Evolutionary conservation across 345 rosid species (phyloP).

Genomic region (Eucalyptus erythrocorys): DNA sequence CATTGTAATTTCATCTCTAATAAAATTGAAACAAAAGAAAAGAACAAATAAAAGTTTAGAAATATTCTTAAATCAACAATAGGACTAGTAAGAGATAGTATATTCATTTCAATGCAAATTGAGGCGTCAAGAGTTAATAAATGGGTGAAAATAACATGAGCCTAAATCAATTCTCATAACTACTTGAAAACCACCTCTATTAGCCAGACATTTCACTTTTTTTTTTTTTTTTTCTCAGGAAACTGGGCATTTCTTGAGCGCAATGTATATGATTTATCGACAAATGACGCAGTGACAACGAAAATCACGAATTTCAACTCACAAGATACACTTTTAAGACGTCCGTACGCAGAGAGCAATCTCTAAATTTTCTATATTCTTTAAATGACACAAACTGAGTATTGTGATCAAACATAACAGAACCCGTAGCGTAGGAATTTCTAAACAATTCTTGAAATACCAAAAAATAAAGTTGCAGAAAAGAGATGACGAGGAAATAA

Average conservation of each 20-base stretch:
- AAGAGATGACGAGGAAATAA: background rate
- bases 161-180: background rate
- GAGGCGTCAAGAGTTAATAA: too few species aligned
- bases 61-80: too few species aligned
- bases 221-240: background rate
- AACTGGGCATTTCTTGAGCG: background rate
- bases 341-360: background rate
- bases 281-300: background rate
- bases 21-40: too few species aligned
- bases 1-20: too few species aligned
- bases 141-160: accelerated
- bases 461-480: background rate
- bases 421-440: background rate
- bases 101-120: too few species aligned
- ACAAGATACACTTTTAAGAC: background rate
- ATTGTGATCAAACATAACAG: background rate
- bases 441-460: background rate
- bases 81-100: too few species aligned
- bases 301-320: background rate
- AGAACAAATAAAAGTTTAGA: too few species aligned
- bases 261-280: background rate
- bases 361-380: background rate
- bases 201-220: accelerated
- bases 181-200: background rate
- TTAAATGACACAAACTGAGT: background rate